Evolutionary conservation across 306 rosid species (phyloP).

Genomic region (Cajanus cajan): DNA sequence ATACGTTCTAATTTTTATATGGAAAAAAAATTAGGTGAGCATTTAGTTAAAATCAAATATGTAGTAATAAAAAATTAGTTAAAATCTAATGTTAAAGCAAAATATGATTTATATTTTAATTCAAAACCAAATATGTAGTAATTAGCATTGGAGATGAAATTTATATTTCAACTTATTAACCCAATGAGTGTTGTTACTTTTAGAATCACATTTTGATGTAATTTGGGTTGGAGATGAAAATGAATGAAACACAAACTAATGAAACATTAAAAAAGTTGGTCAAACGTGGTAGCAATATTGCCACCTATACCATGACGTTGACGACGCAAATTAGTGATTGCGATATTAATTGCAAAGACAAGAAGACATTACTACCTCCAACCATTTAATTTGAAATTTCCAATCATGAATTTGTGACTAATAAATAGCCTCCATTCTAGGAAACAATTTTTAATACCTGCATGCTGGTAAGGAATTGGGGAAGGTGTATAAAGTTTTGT

Average conservation of each 20-base stretch:
- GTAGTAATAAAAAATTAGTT: too few relatives aligned
- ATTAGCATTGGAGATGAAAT: background rate
- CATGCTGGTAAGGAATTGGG: too few relatives aligned
- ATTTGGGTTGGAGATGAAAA: background rate
- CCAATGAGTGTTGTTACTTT: background rate
- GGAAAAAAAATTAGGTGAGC: background rate
- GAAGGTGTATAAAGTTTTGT: too few relatives aligned
- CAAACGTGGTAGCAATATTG: background rate
- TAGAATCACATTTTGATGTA: background rate
- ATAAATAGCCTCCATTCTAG: background rate
- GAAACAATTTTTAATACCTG: background rate
- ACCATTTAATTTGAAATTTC: background rate
- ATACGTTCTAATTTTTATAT: too few relatives aligned
- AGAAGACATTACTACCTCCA: background rate
- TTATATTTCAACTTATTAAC: background rate
- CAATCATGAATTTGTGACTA: background rate
- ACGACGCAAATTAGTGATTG: background rate
- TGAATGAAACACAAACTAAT: background rate
- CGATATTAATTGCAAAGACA: background rate
- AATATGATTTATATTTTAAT: background rate
- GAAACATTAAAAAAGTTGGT: background rate
- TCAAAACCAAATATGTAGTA: background rate
- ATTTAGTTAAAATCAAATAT: too few relatives aligned
- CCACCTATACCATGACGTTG: background rate
- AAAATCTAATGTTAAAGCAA: background rate